Conservation (phyloP, 805 yeast species). For the Saccharomycopsis sp. region DNA sequence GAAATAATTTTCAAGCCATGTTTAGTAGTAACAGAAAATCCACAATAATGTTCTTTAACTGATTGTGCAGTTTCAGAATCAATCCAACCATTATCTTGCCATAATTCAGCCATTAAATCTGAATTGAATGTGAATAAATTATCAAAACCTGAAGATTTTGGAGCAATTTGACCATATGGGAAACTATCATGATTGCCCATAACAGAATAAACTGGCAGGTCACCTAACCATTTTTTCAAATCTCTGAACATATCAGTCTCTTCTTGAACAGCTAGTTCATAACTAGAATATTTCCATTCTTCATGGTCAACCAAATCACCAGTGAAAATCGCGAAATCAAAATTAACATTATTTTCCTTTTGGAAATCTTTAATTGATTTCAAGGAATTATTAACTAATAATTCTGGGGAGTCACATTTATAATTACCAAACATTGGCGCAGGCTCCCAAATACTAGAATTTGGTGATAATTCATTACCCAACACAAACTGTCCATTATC, state of each 20-base stretch:
- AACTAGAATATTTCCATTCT: constrained; percentile 38
- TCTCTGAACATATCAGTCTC: constrained; percentile 46
- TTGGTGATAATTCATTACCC: constrained; percentile 26
- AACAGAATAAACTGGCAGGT: constrained; percentile 53
- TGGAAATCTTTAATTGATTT: constrained; percentile 34
- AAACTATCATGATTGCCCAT: constrained; percentile 69
- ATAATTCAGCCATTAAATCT: constrained; percentile 41
- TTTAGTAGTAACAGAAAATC: constrained; percentile 48
- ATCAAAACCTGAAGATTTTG: constrained; percentile 37
- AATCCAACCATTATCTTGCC: constrained; percentile 43
- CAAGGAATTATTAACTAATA: constrained; percentile 52
- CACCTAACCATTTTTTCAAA: constrained; percentile 42
- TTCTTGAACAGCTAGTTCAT: constrained; percentile 42
- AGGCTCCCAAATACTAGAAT: constrained; percentile 36
- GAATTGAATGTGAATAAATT: constrained; percentile 36
- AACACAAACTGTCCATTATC: constrained; percentile 27
- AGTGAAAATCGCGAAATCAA: constrained; percentile 60
- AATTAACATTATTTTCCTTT: constrained; percentile 30
- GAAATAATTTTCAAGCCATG: constrained; percentile 55
- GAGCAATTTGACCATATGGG: constrained; percentile 67
- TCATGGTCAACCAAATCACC: constrained; percentile 73
- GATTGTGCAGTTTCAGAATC: constrained; percentile 29
- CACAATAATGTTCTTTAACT: constrained; percentile 48
- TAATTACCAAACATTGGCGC: constrained; percentile 59
- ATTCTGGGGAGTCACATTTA: constrained; percentile 59